Percentiles rank a stretch among this genome's conserved stretches.
Evolutionary conservation across 2,329 filamentous ascomycete species (phyloP).

Genomic region (Coniochaeta pulveracea): DNA sequence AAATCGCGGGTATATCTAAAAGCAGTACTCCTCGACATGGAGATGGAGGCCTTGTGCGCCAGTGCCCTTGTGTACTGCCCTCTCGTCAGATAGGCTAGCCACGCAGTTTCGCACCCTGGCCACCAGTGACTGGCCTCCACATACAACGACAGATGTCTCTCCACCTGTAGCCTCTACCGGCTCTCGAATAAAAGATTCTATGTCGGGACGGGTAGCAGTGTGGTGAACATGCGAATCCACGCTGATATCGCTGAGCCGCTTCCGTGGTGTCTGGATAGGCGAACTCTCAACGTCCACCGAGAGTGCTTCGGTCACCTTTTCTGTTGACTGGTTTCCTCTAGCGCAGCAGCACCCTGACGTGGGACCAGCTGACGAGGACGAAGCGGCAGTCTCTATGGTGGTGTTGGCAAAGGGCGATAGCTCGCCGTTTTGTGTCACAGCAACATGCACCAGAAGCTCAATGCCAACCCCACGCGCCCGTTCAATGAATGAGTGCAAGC

Average conservation of each 20-base stretch:
- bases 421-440: conserved; percentile 30
- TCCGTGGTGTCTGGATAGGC: conserved; percentile 6
- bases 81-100: conserved; percentile 43
- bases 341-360: background rate
- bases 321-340: conserved; percentile 14
- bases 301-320: background rate
- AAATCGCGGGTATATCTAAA: conserved; percentile 12
- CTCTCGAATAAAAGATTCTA: conserved; percentile 37
- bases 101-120: conserved; percentile 43
- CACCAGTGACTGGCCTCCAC: conserved; percentile 44
- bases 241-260: conserved; percentile 14
- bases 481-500: conserved; percentile 32
- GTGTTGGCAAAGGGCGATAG: conserved; percentile 7
- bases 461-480: conserved; percentile 31
- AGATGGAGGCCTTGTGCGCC: conserved; percentile 51
- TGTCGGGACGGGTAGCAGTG: conserved; percentile 35
- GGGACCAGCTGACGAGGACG: conserved; percentile 5
- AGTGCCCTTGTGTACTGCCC: conserved; percentile 53
- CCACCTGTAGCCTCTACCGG: conserved; percentile 47
- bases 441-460: conserved; percentile 39
- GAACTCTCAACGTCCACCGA: conserved; percentile 17
- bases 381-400: conserved; percentile 8
- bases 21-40: conserved; percentile 46
- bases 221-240: conserved; percentile 29
- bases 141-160: conserved; percentile 50